These are phyloP conservation scores for Jasminum sambac DNA, from an alignment of 257 asterid species.

Conservation along the genomic window DNA sequence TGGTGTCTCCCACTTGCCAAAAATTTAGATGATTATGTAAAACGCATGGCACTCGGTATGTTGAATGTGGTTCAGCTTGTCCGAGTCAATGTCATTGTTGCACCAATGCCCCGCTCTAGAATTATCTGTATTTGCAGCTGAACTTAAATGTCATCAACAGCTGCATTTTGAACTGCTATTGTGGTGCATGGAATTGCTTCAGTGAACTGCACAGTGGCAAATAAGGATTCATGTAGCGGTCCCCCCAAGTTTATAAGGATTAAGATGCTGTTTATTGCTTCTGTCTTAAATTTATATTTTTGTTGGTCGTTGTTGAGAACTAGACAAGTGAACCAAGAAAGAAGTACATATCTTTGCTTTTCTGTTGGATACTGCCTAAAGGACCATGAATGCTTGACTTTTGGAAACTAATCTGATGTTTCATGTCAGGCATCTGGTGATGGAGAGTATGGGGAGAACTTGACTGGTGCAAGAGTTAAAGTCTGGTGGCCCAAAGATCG, in stretches of 20 bases:
- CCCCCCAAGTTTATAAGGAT: background rate
- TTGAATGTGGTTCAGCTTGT: background rate
- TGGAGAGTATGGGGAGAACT: constrained; percentile 42
- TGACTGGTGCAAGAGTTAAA: constrained; percentile 76
- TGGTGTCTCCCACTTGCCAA: background rate
- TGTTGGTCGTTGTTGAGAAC: background rate
- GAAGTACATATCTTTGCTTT: background rate
- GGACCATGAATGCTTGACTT: constrained; percentile 16
- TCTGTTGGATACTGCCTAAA: constrained; percentile 4
- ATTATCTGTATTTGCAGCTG: background rate
- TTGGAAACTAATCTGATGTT: constrained; percentile 20
- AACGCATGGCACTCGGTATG: background rate
- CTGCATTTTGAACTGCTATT: background rate
- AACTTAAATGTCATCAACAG: background rate
- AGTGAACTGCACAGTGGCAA: background rate
- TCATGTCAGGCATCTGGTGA: constrained; percentile 53
- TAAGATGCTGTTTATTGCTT: background rate
- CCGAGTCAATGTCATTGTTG: background rate
- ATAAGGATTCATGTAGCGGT: background rate
- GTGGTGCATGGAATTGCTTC: background rate
- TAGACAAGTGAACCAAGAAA: background rate
- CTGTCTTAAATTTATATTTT: background rate
- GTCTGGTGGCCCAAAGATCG: constrained; percentile 93
- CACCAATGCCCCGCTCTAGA: background rate
- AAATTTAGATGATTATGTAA: background rate